Percentiles rank a stretch among this genome's conserved stretches.
Evolutionary conservation across 441 rosid species (phyloP).

Genomic region (Jatropha podagrica): DNA sequence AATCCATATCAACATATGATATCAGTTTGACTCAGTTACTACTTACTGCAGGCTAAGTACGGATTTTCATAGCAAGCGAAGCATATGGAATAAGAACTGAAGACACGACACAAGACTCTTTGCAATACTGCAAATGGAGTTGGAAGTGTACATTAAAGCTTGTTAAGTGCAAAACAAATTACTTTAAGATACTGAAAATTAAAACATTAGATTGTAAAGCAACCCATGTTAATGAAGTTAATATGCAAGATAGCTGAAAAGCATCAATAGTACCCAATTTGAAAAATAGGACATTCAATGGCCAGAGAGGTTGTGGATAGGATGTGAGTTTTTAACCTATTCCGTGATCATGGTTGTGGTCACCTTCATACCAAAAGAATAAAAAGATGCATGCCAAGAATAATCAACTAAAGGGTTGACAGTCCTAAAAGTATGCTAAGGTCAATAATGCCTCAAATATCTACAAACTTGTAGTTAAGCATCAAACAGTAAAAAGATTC

Average conservation of each 20-base stretch:
- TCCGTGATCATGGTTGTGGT: not conserved
- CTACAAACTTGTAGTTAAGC: not conserved
- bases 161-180: not conserved
- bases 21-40: constrained; percentile 6
- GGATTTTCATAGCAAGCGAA: constrained; percentile 1
- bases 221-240: not conserved
- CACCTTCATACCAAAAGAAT: not conserved
- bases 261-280: not conserved
- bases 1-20: not conserved
- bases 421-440: not conserved
- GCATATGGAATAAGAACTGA: constrained; percentile 6
- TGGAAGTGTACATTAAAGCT: not conserved
- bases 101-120: not conserved
- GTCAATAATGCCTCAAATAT: not conserved
- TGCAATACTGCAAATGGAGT: constrained; percentile 10
- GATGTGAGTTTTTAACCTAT: not conserved
- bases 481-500: not conserved
- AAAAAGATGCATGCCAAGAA: not conserved
- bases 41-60: not conserved
- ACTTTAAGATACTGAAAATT: constrained; percentile 3
- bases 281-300: not conserved
- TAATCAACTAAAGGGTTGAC: not conserved
- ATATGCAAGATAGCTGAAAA: not conserved
- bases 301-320: not conserved
- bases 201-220: constrained; percentile 1